phyloP scores from a whole-genome alignment of 495 filamentous ascomycete genomes.

The Trypethelium eluteriae region DNA sequence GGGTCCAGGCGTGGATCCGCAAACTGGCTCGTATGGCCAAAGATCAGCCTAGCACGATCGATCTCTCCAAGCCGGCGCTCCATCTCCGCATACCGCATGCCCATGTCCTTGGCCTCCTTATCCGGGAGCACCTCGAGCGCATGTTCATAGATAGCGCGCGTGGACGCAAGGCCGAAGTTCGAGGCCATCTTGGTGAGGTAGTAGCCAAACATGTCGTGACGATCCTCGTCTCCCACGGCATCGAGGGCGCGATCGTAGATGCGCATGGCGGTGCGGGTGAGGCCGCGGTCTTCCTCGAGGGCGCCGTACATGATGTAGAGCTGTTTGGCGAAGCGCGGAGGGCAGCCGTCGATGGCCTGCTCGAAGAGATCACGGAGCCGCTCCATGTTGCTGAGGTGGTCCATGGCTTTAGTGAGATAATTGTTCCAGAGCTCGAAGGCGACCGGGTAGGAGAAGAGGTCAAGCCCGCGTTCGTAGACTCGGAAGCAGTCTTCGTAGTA shows the following conservation, averaged over 20 bases:
- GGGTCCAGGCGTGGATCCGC: conserved; percentile 88
- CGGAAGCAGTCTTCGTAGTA: conserved; percentile 99
- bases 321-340: conserved; percentile 90
- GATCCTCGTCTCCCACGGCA: conserved; percentile 89
- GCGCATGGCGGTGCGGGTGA: conserved; percentile 96
- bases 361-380: conserved; percentile 92
- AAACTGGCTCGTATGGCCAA: conserved; percentile 93
- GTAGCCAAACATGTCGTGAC: conserved; percentile 97
- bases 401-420: conserved; percentile 94
- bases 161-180: conserved; percentile 94
- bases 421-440: conserved; percentile 99
- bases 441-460: conserved; percentile 94
- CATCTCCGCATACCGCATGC: conserved; percentile 98
- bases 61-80: conserved; percentile 93
- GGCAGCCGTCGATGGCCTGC: conserved; percentile 89
- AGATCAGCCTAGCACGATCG: conserved; percentile 89
- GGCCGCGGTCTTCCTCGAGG: conserved; percentile 89
- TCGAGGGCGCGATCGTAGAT: conserved; percentile 98
- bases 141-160: conserved; percentile 92
- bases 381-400: conserved; percentile 91
- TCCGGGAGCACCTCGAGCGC: conserved; percentile 89
- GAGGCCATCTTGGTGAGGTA: conserved; percentile 99
- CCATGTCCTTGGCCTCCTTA: conserved; percentile 93
- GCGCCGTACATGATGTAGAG: conserved; percentile 98
- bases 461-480: conserved; percentile 90